phyloP scores from a whole-genome alignment of 2,329 filamentous ascomycete species.

The Aureobasidium sp. region DNA sequence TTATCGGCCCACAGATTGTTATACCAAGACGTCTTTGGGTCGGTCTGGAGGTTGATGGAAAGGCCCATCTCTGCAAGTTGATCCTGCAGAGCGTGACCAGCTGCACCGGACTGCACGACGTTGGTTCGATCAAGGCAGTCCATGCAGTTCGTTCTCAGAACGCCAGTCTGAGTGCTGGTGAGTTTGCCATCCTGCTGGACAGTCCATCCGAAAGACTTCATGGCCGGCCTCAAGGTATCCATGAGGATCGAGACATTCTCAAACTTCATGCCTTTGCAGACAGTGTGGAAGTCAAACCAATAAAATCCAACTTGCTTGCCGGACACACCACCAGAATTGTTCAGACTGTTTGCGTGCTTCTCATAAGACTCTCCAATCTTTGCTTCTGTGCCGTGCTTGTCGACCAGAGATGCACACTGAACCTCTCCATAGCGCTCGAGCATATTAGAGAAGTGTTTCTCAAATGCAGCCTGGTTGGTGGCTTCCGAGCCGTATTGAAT shows the following conservation, averaged over 20 bases:
- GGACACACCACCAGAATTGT: constrained; percentile 52
- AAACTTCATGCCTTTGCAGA: constrained; percentile 94
- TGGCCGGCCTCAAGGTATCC: constrained; percentile 57
- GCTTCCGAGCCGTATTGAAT: constrained; percentile 73
- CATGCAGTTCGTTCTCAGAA: constrained; percentile 97
- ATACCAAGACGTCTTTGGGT: constrained; percentile 84
- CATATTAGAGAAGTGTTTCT: constrained; percentile 69
- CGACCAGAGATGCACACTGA: constrained; percentile 77
- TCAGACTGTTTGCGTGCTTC: constrained; percentile 58
- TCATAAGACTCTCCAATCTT: constrained; percentile 75
- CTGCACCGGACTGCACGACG: constrained; percentile 89
- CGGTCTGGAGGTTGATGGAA: constrained; percentile 64
- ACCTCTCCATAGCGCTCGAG: constrained; percentile 64
- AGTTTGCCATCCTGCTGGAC: constrained; percentile 44
- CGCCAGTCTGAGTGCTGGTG: constrained; percentile 56
- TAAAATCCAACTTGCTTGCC: constrained; percentile 61
- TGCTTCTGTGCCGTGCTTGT: constrained; percentile 77
- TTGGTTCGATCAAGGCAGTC: constrained; percentile 96
- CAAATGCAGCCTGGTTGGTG: constrained; percentile 71
- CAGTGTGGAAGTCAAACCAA: constrained; percentile 96
- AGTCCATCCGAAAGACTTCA: constrained; percentile 67
- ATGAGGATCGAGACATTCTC: constrained; percentile 84
- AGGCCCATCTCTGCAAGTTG: constrained; percentile 73
- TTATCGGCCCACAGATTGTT: constrained; percentile 97
- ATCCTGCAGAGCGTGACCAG: constrained; percentile 69